Percentiles rank a stretch among this genome's conserved stretches.
phyloP scores from a whole-genome alignment of 1,284 basidiomycete genomes.

The Veloboletus limbatus region DNA sequence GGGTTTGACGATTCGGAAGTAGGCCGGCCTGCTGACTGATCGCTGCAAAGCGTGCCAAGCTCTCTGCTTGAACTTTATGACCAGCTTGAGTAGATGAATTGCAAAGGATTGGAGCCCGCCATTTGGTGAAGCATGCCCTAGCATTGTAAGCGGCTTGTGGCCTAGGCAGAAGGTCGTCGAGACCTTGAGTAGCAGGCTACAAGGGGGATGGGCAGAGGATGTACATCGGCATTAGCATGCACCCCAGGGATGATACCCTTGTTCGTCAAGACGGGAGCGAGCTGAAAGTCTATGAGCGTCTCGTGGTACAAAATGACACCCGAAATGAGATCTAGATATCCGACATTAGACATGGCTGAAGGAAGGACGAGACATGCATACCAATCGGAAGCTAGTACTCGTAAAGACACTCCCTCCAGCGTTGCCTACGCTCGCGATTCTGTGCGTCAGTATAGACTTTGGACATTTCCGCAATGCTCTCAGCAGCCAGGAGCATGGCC shows the following conservation, averaged over 20 bases:
- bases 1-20: constrained; percentile 52
- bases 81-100: constrained; percentile 37
- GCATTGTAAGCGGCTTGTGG: constrained; percentile 42
- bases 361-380: constrained; percentile 16
- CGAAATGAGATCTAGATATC: constrained; percentile 43
- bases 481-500: constrained; percentile 39
- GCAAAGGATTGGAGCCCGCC: constrained; percentile 49
- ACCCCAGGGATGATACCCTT: constrained; percentile 51
- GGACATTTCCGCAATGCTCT: constrained; percentile 27
- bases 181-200: constrained; percentile 50
- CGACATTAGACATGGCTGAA: neutral
- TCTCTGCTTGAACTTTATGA: constrained; percentile 45
- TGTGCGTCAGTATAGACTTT: constrained; percentile 35
- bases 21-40: constrained; percentile 49
- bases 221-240: constrained; percentile 49
- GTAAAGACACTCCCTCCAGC: constrained; percentile 47
- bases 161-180: constrained; percentile 44
- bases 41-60: constrained; percentile 43
- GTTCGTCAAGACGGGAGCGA: constrained; percentile 40
- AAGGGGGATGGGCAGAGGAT: constrained; percentile 42
- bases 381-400: constrained; percentile 42
- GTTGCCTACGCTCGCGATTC: constrained; percentile 39
- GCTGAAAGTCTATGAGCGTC: constrained; percentile 46
- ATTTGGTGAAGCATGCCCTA: constrained; percentile 52
- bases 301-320: constrained; percentile 51